Base-by-base conservation (phyloP, 208 protist genomes). In the Leishmania guyanensis region DNA sequence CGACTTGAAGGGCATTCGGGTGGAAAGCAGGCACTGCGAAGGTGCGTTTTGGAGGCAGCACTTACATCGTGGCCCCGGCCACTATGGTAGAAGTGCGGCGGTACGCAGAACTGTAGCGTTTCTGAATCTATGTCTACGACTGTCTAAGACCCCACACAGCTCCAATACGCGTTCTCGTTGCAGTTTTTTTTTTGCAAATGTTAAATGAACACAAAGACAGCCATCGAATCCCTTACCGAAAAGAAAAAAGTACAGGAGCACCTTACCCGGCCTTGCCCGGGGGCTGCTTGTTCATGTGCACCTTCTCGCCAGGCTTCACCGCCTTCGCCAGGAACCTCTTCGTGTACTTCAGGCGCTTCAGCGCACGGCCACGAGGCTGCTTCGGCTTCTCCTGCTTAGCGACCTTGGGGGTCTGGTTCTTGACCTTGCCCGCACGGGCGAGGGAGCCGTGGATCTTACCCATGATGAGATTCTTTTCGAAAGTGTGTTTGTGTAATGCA, bases 361-460 rank as follows among this genome's bases (percentile, higher is more conserved):
- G 98, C 54, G 98, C 98, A 85, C 99, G 98, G 81, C 98, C 98
- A 80, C 94, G 93, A 64, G 95, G 90, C 85, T 94, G 89, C 93
- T 98, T 99, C 80, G 96, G 92, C 95, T 99, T 99, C 88, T 99
- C 98, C 88, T 95, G 83, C 83, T 98, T 97, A 84, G 89, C 89
- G 68, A 99, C 97, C 91, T 99, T 99, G 84, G 98, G 99, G 84
- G 99, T 99, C 94, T 99, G 98, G 90, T 98, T 98, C 88, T 97
- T 97, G 84, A 99, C 99, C 95, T 99, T 99, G 94, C 99, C 99
- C 85, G 98, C 99, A 95, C 98, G 98, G 83, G 98, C 97, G 78
- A 99, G 95, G 81, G 97, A 98, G 85, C 99, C 98, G 98, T 99
- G 99, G 80, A 99, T 98, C 93, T 99, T 99, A 88, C 98, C 99